phyloP scores from a whole-genome alignment of 768 basidiomycete genomes.

The Panaeolus papilionaceus region DNA sequence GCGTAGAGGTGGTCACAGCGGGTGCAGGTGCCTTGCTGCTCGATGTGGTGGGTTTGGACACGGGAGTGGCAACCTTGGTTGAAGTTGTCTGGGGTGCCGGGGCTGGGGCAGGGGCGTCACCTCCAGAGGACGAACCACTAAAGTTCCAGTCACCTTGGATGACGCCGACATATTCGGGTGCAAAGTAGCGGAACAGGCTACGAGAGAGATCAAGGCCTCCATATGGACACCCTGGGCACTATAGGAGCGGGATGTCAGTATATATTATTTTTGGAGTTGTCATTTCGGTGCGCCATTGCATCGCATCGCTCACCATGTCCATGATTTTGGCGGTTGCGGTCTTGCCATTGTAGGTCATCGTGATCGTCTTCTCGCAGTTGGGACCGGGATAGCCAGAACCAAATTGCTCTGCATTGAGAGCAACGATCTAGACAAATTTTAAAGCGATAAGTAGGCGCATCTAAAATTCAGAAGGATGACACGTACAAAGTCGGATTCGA shows the following conservation, averaged over 20 bases:
- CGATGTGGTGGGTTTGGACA: constrained; percentile 24
- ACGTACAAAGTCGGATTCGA: constrained; percentile 16
- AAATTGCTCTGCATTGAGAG: constrained; percentile 47
- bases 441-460: not conserved
- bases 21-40: constrained; percentile 2
- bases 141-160: constrained; percentile 69
- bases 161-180: constrained; percentile 51
- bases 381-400: constrained; percentile 69
- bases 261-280: not conserved
- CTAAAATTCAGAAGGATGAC: not conserved
- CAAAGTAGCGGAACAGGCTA: constrained; percentile 73
- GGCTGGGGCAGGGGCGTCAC: constrained; percentile 20
- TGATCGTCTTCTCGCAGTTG: constrained; percentile 65
- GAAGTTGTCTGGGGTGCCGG: constrained; percentile 25
- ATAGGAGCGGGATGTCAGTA: not conserved
- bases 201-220: constrained; percentile 72
- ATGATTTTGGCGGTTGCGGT: constrained; percentile 61
- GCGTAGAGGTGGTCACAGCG: constrained; percentile 30
- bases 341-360: constrained; percentile 66
- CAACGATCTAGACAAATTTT: constrained; percentile 21
- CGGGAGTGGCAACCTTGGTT: constrained; percentile 23
- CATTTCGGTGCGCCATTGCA: not conserved
- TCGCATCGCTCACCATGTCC: constrained; percentile 56
- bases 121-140: constrained; percentile 35
- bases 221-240: constrained; percentile 73